Conservation (phyloP, 2,329 filamentous ascomycete species). For the Aspergillus puulaauensis region DNA sequence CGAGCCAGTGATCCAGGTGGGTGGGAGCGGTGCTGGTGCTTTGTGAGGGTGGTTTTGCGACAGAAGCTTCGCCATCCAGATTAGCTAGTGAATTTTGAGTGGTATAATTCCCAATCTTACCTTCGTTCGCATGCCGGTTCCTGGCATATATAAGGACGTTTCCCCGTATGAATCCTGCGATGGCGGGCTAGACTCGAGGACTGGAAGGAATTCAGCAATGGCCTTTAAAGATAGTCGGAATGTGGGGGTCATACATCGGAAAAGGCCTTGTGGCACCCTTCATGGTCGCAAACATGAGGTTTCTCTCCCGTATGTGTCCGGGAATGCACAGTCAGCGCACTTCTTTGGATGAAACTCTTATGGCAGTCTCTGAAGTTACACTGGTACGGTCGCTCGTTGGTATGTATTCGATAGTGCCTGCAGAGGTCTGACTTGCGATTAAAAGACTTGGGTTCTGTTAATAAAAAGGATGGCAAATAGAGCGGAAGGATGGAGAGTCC, state of each 20-base stretch:
- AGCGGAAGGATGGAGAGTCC: background rate
- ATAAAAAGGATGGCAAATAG: background rate
- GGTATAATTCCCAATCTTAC: slow-evolving; percentile 17
- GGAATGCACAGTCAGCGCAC: slow-evolving; percentile 47
- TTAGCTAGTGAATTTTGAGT: background rate
- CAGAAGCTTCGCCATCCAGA: slow-evolving; percentile 33
- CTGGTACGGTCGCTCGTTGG: slow-evolving; percentile 49
- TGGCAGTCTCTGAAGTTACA: slow-evolving; percentile 46
- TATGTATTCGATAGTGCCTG: slow-evolving; percentile 49
- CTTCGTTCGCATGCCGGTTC: slow-evolving; percentile 41
- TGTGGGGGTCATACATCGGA: slow-evolving; percentile 38
- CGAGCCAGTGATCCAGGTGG: slow-evolving; percentile 33
- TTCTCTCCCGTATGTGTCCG: slow-evolving; percentile 47
- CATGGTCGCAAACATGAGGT: slow-evolving; percentile 44
- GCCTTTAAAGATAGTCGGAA: background rate
- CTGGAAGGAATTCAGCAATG: slow-evolving; percentile 21
- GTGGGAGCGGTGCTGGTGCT: slow-evolving; percentile 42
- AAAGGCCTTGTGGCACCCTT: slow-evolving; percentile 45
- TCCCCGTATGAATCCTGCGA: slow-evolving; percentile 42
- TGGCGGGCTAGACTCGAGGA: slow-evolving; percentile 43
- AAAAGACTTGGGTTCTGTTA: slow-evolving; percentile 38
- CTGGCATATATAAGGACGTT: slow-evolving; percentile 41
- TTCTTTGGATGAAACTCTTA: slow-evolving; percentile 51
- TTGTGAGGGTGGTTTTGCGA: slow-evolving; percentile 42
- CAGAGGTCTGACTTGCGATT: slow-evolving; percentile 51